Base-by-base conservation (phyloP, 2,329 filamentous ascomycete genomes). In the Penicillium psychrosexuale region DNA sequence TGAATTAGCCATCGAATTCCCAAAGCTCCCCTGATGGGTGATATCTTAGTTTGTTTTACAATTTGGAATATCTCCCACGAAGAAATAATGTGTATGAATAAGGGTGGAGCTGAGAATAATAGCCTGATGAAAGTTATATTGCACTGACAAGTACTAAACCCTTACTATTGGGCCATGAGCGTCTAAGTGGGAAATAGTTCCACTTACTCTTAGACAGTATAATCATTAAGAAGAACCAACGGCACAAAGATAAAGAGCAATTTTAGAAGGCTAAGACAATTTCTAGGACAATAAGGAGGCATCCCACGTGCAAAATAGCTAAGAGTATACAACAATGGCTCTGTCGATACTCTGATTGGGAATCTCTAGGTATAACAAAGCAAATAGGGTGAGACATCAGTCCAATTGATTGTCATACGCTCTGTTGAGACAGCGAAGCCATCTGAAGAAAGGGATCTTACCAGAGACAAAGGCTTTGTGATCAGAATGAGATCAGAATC, bases 401-500 rank as follows among this genome's bases (percentile, higher is more conserved):
- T 22, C 13, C 9, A 33, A 8, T 15, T 11, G 1, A 17, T 17
- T 31, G 40, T 12, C 7, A 44, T 19, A 1, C 3, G 8, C 19
- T 27, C 11, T 7, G 5, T 17, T 43, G 9, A 50, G 42, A 31
- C 17, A 24, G 49, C 42, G 34, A 54, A 39, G 39, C 3, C 22
- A 42, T 8, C 8, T 15, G 19, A 34, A 44, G 40, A 52, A 53
- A 39, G n/a, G 12, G 28, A 34, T 9, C 17, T 13, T 33, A 13
- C 19, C 15, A 27, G 33, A 33, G 15, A 54, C 34, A 55, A 55
- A 45, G 40, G 27, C 47, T 50, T 51, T 51, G 40, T 51, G 12
- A 7, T n/a, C 22, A 28, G 19, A 17, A 1, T 38, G 19, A n/a
- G 3, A 11, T 38, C 8, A 8, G 17, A 12, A 19, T 39, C 5